A percentile compares a stretch with the other conserved stretches of the same genome.
phyloP scores from a whole-genome alignment of 1,284 basidiomycete genomes.

The Sparassis latifolia region DNA sequence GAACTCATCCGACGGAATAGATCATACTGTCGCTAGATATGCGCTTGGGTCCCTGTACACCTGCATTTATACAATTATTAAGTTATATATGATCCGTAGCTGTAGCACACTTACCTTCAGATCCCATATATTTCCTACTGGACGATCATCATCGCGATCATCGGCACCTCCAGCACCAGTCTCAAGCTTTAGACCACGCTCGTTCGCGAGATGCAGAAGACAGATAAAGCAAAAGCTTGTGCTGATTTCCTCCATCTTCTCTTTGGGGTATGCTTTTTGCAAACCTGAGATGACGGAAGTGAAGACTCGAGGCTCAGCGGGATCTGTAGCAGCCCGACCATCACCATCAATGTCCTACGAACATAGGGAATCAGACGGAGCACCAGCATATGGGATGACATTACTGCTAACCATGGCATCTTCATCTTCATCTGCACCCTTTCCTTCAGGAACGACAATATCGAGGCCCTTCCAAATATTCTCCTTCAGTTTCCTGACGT shows the following conservation, averaged over 20 bases:
- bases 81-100: too few species aligned
- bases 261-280: conserved; percentile 77
- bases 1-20: too few species aligned
- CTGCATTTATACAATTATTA: conserved; percentile 26
- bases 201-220: conserved; percentile 90
- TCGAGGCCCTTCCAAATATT: conserved; percentile 94
- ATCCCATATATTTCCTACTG: conserved; percentile 70
- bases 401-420: conserved; percentile 52
- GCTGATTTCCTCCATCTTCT: conserved; percentile 97
- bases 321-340: conserved; percentile 44
- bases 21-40: conserved; percentile 16
- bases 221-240: conserved; percentile 99
- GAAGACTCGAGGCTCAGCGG: conserved; percentile 70
- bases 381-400: background rate
- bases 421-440: conserved; percentile 31
- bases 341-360: conserved; percentile 42
- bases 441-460: conserved; percentile 44
- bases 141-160: conserved; percentile 30
- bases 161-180: conserved; percentile 28
- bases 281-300: conserved; percentile 80
- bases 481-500: conserved; percentile 95
- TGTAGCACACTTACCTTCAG: conserved; percentile 48
- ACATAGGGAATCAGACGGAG: conserved; percentile 1
- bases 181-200: conserved; percentile 85
- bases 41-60: conserved; percentile 69